Conservation (phyloP, 257 asterid species). For the Solanum megistacrolobum region DNA sequence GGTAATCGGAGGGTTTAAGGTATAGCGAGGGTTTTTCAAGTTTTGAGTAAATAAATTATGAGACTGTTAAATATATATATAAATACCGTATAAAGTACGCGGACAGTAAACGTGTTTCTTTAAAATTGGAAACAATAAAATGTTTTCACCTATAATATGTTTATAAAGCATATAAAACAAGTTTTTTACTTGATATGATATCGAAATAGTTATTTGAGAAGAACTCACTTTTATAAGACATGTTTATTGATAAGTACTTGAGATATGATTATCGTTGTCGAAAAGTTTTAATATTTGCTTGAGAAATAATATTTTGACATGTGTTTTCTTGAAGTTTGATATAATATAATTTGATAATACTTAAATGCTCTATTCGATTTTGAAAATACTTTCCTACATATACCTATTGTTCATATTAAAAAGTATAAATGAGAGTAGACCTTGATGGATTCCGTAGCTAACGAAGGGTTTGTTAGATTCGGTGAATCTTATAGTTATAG, state of each 20-base stretch:
- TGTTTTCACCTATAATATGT: neutral
- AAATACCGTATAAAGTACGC: neutral
- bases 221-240: neutral
- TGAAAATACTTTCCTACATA: neutral
- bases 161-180: neutral
- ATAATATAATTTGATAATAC: neutral
- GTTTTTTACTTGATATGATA: neutral
- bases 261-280: neutral
- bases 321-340: neutral
- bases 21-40: conserved; percentile 13
- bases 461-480: neutral
- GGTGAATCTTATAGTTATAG: neutral
- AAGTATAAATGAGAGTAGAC: neutral
- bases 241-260: neutral
- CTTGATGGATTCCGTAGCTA: neutral
- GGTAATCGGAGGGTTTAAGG: conserved; percentile 18
- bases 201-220: neutral
- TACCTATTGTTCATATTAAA: neutral
- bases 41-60: neutral
- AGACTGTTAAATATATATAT: neutral
- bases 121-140: neutral
- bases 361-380: neutral
- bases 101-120: neutral
- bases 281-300: too few species aligned
- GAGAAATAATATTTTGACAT: neutral